Conservation (phyloP, 2,329 filamentous ascomycete species). For the Apiospora kogelbergensis region DNA sequence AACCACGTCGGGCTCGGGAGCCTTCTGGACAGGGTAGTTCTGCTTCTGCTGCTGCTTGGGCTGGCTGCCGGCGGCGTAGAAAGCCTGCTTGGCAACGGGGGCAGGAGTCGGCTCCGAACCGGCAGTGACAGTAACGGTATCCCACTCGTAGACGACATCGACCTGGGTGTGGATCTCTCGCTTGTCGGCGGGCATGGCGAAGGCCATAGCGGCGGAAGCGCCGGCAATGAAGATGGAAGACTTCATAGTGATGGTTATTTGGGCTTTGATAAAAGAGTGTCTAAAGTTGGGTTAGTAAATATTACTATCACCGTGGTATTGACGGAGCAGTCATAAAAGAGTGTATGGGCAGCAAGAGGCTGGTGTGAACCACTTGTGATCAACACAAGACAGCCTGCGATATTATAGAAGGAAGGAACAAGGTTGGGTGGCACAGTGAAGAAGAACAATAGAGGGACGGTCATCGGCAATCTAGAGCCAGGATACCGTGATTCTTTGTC, state of each 20-base stretch:
- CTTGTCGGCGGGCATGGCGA: slow-evolving; percentile 33
- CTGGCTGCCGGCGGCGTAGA: neutral
- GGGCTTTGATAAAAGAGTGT: neutral
- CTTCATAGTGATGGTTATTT: slow-evolving; percentile 42
- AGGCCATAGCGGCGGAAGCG: slow-evolving; percentile 32
- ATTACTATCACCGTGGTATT: neutral
- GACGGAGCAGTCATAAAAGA: neutral
- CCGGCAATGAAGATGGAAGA: slow-evolving; percentile 36
- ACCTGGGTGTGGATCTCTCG: slow-evolving; percentile 29
- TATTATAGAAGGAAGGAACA: neutral
- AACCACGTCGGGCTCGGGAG: neutral
- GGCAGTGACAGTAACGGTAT: slow-evolving; percentile 36
- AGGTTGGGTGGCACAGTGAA: neutral
- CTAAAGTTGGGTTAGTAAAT: neutral
- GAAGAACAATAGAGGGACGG: neutral
- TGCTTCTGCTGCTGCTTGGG: neutral
- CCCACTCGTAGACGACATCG: slow-evolving; percentile 30
- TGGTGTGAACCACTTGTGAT: neutral
- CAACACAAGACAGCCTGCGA: neutral
- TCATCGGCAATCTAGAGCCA: neutral
- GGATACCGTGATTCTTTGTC: neutral
- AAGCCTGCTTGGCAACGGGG: slow-evolving; percentile 17
- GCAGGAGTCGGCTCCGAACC: slow-evolving; percentile 18
- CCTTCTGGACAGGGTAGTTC: neutral
- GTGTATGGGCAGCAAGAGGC: neutral